A percentile compares a stretch with the other conserved stretches of the same genome.
phyloP scores from a whole-genome alignment of 179 eudicot genomes.

The Silene vulgaris region DNA sequence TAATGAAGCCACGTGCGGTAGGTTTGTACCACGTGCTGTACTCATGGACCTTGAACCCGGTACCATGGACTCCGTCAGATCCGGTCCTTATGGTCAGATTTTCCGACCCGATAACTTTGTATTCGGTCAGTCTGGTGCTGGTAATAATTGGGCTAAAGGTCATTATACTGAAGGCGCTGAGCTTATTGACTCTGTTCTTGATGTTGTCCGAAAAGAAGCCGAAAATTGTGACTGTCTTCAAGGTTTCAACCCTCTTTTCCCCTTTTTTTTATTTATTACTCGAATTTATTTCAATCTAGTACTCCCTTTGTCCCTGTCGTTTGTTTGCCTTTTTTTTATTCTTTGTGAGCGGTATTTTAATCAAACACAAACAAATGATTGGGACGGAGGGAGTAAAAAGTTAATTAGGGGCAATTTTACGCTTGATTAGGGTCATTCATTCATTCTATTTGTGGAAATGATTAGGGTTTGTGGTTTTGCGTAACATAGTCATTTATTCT shows the following conservation, averaged over 20 bases:
- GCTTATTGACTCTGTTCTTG: conserved; percentile 52
- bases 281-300: no score
- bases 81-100: conserved; percentile 53
- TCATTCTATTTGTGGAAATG: no score
- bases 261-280: not conserved
- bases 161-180: conserved; percentile 56
- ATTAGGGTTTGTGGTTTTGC: no score
- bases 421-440: no score
- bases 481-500: not conserved
- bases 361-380: no score
- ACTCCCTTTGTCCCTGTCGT: no score
- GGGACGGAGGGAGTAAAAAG: no score
- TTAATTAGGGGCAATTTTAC: no score
- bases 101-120: conserved; percentile 54
- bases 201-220: conserved; percentile 51
- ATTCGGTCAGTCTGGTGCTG: conserved; percentile 49
- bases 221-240: conserved; percentile 53
- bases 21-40: conserved; percentile 54
- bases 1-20: conserved; percentile 47
- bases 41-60: conserved; percentile 66
- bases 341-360: no score
- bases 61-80: conserved; percentile 43
- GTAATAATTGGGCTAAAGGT: conserved; percentile 57
- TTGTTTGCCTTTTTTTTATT: no score
- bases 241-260: conserved; percentile 23